Evolutionary conservation across 495 filamentous ascomycete genomes (phyloP).

Genomic region (Corynascus novoguineensis): DNA sequence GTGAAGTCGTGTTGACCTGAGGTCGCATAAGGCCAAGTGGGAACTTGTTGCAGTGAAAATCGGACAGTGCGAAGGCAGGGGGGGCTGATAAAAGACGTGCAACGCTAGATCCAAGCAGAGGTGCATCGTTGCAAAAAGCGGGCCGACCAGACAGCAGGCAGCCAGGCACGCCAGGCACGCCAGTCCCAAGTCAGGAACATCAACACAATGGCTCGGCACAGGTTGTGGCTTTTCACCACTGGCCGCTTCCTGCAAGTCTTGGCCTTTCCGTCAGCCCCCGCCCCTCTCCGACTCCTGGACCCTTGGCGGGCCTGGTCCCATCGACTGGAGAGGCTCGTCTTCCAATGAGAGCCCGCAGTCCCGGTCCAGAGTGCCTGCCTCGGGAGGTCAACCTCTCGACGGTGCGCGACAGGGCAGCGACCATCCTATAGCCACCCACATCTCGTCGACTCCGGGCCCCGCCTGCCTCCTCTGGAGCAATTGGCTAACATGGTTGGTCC

Average conservation of each 20-base stretch:
- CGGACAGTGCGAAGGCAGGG: slow-evolving; percentile 8
- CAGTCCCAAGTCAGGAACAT: too few species aligned
- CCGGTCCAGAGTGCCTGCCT: slow-evolving; percentile 22
- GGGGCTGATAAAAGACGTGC: not conserved
- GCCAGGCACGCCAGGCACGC: not conserved
- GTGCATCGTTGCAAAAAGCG: not conserved
- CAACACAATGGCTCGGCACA: too few species aligned
- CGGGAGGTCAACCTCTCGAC: slow-evolving; percentile 22
- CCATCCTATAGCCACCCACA: too few species aligned
- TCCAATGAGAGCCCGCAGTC: slow-evolving; percentile 18
- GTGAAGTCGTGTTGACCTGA: not conserved
- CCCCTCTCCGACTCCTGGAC: slow-evolving; percentile 19
- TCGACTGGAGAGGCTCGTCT: slow-evolving; percentile 10
- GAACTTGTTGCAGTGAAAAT: not conserved
- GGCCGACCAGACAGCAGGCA: not conserved
- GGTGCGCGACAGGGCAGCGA: slow-evolving; percentile 9
- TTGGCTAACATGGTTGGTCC: slow-evolving; percentile 6
- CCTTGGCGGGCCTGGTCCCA: slow-evolving; percentile 15
- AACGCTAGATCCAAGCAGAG: not conserved
- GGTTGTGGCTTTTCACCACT: not conserved
- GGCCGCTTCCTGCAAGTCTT: slow-evolving; percentile 12
- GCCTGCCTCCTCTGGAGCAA: not conserved
- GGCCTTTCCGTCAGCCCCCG: slow-evolving; percentile 11
- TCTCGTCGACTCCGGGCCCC: slow-evolving; percentile 15
- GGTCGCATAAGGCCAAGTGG: not conserved